These are phyloP conservation scores for Cylindrotheca fusiformis DNA, from an alignment of 108 stramenopile genomes.

Conservation along the genomic window DNA sequence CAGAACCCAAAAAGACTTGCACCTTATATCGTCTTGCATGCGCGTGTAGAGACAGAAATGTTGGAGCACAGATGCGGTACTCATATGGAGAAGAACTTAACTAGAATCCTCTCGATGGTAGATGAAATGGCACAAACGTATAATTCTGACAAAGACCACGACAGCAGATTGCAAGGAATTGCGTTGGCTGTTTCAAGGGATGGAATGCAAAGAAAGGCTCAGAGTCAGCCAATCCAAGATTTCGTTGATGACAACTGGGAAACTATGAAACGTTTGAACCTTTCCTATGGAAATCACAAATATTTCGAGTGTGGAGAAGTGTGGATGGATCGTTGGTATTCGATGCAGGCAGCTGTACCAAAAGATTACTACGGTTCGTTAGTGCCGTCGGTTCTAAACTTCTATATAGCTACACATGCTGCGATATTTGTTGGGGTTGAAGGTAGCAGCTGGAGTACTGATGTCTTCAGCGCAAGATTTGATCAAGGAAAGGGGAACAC, in stretches of 20 bases:
- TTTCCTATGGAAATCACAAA: neutral
- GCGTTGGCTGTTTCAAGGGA: slow-evolving; percentile 27
- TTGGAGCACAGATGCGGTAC: slow-evolving; percentile 48
- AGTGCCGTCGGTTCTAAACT: slow-evolving; percentile 64
- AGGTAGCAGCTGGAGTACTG: slow-evolving; percentile 55
- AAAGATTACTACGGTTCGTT: slow-evolving; percentile 35
- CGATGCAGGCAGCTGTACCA: slow-evolving; percentile 8
- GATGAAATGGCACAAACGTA: slow-evolving; percentile 10
- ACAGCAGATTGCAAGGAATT: slow-evolving; percentile 7
- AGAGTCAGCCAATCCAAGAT: neutral
- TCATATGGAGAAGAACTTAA: slow-evolving; percentile 60
- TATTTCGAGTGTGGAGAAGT: slow-evolving; percentile 64
- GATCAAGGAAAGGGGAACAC: slow-evolving; percentile 39
- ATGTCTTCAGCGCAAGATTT: slow-evolving; percentile 69
- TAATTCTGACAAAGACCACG: neutral
- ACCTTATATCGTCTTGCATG: slow-evolving; percentile 62
- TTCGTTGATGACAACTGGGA: slow-evolving; percentile 38
- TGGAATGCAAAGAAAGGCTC: slow-evolving; percentile 15
- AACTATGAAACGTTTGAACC: slow-evolving; percentile 24
- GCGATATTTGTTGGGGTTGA: slow-evolving; percentile 62
- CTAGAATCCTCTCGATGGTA: slow-evolving; percentile 49
- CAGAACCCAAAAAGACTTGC: neutral
- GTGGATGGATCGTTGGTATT: slow-evolving; percentile 36
- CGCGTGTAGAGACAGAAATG: slow-evolving; percentile 79
- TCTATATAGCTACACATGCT: slow-evolving; percentile 55